These are phyloP conservation scores for Pyrus hybrid DNA, from an alignment of 331 rosid species.

Conservation along the genomic window DNA sequence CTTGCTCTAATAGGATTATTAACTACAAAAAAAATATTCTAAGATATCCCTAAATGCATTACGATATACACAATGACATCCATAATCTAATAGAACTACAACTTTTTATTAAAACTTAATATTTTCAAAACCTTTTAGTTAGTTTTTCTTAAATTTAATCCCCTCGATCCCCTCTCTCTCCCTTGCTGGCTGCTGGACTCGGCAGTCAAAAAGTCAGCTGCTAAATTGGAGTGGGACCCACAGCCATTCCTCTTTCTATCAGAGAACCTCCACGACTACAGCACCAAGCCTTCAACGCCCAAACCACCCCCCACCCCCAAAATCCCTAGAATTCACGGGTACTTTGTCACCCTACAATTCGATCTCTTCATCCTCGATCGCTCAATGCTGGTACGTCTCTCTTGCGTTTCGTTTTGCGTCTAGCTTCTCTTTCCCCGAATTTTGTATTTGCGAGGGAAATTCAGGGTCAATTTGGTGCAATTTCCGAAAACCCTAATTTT, in stretches of 20 bases:
- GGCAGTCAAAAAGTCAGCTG: neutral
- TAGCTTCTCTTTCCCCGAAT: conserved; percentile 1
- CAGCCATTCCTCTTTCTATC: neutral
- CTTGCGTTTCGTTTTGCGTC: conserved; percentile 4
- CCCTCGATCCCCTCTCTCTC: neutral
- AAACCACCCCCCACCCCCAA: neutral
- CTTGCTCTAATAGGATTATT: no score
- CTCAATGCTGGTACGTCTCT: conserved; percentile 41
- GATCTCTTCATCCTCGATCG: conserved; percentile 31
- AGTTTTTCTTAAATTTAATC: no score
- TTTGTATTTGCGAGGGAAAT: neutral
- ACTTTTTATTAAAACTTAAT: no score
- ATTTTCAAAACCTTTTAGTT: no score
- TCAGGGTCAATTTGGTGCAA: conserved; percentile 7
- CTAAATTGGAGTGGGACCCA: conserved; percentile 34
- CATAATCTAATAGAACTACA: no score
- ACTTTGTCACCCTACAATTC: conserved; percentile 18
- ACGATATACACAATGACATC: fast-evolving
- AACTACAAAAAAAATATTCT: no score
- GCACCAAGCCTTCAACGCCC: neutral
- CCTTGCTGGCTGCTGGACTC: neutral
- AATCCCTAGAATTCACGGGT: neutral
- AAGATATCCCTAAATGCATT: no score
- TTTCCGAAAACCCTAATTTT: conserved; percentile 41
- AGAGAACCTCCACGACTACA: conserved; percentile 33